Conservation (phyloP, 2,329 filamentous ascomycete genomes). For the Verticillium longisporum region DNA sequence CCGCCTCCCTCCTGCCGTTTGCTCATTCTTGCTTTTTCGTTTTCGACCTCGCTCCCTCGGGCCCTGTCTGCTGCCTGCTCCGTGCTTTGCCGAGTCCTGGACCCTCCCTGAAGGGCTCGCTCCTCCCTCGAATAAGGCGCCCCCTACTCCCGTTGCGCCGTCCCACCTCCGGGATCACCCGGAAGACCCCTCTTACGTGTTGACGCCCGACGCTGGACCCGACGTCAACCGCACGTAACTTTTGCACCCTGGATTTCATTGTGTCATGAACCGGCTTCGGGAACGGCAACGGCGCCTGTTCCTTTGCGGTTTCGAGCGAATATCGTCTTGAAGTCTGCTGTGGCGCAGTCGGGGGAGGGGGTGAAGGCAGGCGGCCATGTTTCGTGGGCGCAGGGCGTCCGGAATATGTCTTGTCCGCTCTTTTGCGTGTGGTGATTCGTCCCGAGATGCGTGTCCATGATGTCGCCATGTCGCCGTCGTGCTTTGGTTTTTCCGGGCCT, state of each 20-base stretch:
- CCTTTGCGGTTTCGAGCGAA: background rate
- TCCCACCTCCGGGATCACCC: background rate
- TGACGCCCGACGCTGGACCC: background rate
- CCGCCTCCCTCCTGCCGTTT: background rate
- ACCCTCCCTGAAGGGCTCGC: background rate
- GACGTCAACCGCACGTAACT: background rate
- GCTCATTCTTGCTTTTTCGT: background rate
- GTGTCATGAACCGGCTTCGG: background rate
- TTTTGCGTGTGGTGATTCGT: background rate
- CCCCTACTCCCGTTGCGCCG: background rate
- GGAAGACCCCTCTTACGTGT: background rate
- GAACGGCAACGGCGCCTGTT: background rate
- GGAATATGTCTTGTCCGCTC: background rate
- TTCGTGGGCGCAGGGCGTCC: background rate
- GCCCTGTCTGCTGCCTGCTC: background rate
- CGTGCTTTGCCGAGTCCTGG: background rate
- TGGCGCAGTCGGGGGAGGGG: no score
- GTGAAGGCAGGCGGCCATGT: no score
- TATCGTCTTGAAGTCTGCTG: background rate
- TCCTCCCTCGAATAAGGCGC: no score
- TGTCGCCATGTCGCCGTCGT: background rate
- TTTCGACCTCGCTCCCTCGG: background rate
- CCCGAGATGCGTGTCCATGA: background rate
- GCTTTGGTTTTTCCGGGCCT: background rate
- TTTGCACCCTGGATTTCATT: background rate